Evolutionary conservation across 495 filamentous ascomycete species (phyloP), one percentile per base, ranked within the genome.

Genomic region (Penicillium salamii): DNA sequence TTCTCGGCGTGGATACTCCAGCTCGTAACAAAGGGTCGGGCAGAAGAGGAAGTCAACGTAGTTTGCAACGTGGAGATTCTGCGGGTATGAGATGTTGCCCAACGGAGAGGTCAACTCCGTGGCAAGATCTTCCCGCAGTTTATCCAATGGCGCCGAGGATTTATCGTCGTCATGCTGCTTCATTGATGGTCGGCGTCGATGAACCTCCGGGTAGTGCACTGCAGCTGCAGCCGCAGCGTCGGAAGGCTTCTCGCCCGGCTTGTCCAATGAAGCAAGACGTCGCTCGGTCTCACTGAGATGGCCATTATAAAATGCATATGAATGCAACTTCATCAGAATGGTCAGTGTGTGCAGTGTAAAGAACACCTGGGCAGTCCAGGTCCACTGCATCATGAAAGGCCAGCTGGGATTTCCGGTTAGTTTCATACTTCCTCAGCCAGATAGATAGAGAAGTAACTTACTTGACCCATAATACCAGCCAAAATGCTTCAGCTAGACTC

Each of bases 271-370:
- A 38, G 78, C 79, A 1, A 98, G 73, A 13, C 89, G 83, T 55
- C 85, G 84, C 67, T 90, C 80, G 0, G 88, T 95, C 58, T 91
- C 87, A 50, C 86, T 90, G 5, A 98, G 80, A 69, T 98, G 93
- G 2, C 93, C 93, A 60, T 93, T 96, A 71, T 98, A 98, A 70
- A 97, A 97, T 20, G 89, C 87, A 62, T 97, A 98, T 0, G 91
- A 96, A 62, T 98, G 93, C 78, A 98, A 89, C 72, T 98, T 98
- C 93, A 98, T 98, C 20, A 97, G 82, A 6, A 98, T 74, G 12
- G 87, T 84, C 62, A 98, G 79, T 31, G 89, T 85, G 63, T 98
- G 93, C 13, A 98, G 79, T 11, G 91, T 86, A 53, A 98, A 84
- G 67, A 91, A 97, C 34, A 97, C 93, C 62, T 98, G 93, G 20